Evolutionary conservation across 2,329 filamentous ascomycete species (phyloP).

Genomic region (Cordyceps javanica): DNA sequence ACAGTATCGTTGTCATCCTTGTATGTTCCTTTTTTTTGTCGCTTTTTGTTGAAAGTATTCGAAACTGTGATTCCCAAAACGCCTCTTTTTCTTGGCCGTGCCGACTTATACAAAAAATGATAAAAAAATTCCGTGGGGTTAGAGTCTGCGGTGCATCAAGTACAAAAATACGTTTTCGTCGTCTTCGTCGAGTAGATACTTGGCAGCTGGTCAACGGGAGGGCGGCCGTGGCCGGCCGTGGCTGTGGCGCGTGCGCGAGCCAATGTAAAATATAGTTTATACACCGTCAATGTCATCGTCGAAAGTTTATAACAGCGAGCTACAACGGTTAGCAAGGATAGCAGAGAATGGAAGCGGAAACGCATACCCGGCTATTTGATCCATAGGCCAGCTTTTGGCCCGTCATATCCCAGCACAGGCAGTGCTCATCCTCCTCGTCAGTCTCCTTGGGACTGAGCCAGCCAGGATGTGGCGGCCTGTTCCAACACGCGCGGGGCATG

Average conservation of each 20-base stretch:
- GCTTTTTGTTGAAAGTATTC: neutral
- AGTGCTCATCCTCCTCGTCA: slow-evolving; percentile 57
- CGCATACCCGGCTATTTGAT: slow-evolving; percentile 54
- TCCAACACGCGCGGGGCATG: slow-evolving; percentile 56
- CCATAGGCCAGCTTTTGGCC: slow-evolving; percentile 59
- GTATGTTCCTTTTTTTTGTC: neutral
- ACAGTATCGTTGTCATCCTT: neutral
- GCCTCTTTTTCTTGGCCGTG: neutral
- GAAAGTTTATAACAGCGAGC: slow-evolving; percentile 48
- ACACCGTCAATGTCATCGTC: slow-evolving; percentile 26
- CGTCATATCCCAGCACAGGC: slow-evolving; percentile 55
- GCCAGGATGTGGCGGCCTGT: slow-evolving; percentile 45
- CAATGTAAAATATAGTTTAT: neutral
- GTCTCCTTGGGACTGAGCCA: slow-evolving; percentile 53
- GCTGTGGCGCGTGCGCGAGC: neutral
- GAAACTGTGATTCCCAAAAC: neutral
- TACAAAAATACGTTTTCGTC: neutral
- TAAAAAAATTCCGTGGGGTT: neutral
- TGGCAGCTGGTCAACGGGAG: neutral
- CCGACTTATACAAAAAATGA: neutral
- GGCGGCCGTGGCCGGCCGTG: neutral
- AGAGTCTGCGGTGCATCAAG: neutral
- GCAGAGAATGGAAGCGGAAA: neutral
- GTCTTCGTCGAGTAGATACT: neutral
- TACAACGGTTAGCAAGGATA: slow-evolving; percentile 16